Base-by-base conservation (phyloP, 441 rosid genomes). In the Jatropha podagrica region DNA sequence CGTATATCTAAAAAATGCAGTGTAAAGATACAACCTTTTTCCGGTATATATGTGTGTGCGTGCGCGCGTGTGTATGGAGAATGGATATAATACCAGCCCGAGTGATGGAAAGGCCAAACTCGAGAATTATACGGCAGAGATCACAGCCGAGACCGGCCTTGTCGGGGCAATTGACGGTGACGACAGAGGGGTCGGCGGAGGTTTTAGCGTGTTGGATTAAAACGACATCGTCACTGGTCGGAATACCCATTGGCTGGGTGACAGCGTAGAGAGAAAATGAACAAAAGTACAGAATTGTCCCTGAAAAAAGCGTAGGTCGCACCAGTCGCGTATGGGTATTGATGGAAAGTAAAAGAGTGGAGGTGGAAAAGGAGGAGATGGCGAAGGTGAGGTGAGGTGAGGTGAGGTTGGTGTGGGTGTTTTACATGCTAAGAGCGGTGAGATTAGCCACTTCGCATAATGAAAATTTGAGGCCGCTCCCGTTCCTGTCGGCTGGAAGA, bases 131-230 rank as follows among this genome's bases (percentile, higher is more conserved):
- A 54, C 92, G 81, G 82, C 94, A 92, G 55, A 94, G 78, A 78
- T 91, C 97, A 74, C 92, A 92, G 27, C 90, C 92, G 8, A 94
- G 92, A 69, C 95, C 97, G 18, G 92, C 78, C 77, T 84, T 81
- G 76, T 92, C 95, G 0, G 96, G 95, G 85, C 97, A 94, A 81
- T 91, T 94, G 61, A 91, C 91, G 55, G 97, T 89, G 52, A 94
- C 81, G 69, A 90, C 85, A 75, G 82, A 78, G 32, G 97, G 84
- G 4, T 88, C 95, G 44, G 83, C 90, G 3, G 83, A 68, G 58
- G 70, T 78, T 74, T 83, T 85, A 37, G 86, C 87, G 68, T 82
- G 85, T 74, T 89, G 82, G 74, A 94, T 88, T 59, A 86, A 68
- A 51, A 94, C 92, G 59, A 77, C 78, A 76, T 94, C 97, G 75